Evolutionary conservation across 805 yeast genomes (phyloP).

Genomic region (Blastobotrys terrestris): DNA sequence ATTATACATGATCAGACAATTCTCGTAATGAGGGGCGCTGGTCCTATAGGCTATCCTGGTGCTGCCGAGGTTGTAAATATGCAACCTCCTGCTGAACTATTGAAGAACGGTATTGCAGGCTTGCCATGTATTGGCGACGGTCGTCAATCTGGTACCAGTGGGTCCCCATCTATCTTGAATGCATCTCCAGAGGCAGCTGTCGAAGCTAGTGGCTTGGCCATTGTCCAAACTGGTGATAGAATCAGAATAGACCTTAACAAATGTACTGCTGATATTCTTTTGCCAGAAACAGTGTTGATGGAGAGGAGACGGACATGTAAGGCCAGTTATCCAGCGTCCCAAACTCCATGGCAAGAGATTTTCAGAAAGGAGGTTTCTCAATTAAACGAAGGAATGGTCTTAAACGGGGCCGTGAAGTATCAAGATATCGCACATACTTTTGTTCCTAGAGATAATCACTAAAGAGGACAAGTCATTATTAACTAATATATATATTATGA

Average conservation of each 20-base stretch:
- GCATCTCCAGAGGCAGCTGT: conserved; percentile 25
- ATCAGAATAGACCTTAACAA: conserved; percentile 21
- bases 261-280: conserved; percentile 20
- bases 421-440: conserved; percentile 19
- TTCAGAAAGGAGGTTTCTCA: conserved; percentile 25
- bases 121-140: conserved; percentile 27
- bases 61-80: conserved; percentile 27
- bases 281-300: conserved; percentile 17
- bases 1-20: conserved; percentile 17
- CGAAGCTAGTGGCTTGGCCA: conserved; percentile 20
- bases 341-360: conserved; percentile 29
- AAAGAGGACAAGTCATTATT: background rate
- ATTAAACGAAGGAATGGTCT: conserved; percentile 25
- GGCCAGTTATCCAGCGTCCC: conserved; percentile 17
- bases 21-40: conserved; percentile 25
- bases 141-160: conserved; percentile 26
- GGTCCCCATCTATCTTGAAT: conserved; percentile 25
- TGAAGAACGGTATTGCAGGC: conserved; percentile 17
- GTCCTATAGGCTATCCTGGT: conserved; percentile 27
- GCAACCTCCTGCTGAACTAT: conserved; percentile 23
- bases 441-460: conserved; percentile 22
- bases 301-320: conserved; percentile 15
- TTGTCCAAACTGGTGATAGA: conserved; percentile 22
- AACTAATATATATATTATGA: background rate
- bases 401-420: conserved; percentile 24